Base-by-base conservation (phyloP, 2,329 filamentous ascomycete species). In the Septoria linicola region DNA sequence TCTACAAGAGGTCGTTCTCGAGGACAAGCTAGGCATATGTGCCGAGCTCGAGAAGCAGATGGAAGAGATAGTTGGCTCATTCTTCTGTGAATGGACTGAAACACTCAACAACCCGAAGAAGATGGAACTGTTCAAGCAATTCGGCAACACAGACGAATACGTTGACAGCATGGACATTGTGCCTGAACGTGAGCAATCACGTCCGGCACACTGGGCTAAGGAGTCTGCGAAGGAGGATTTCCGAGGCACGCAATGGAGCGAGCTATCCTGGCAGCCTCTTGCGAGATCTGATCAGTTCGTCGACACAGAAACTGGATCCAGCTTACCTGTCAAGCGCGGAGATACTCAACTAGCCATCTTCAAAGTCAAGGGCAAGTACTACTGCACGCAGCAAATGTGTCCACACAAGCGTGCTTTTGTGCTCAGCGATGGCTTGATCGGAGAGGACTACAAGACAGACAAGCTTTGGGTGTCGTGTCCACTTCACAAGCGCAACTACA, bases 311-410 rank as follows among this genome's bases (percentile, higher is more conserved):
- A 88, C 87, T 21, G 87, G 87, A 25, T 84, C 89, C 51, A 87
- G 83, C 8, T 84, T 88, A 3, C 85, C 84, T 25, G 76, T 96
- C 70, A 93, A 95, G 75, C 81, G 88, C 36, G 88, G 90, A 36
- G 89, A 95, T 68, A 95, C 89, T 0, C 90, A 96, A 70, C 79
- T 96, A 1, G 89, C 90, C 6, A 75, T 96, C 46, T 96, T 91
- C 81, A 87, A 89, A 63, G 80, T 95, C 55, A 81, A 82, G 47
- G 89, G 89, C 16, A 80, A 80, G 47, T 95, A 85, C 76, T 92
- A 92, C 69, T 87, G 88, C 52, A 87, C 87, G 11, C 90, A 96
- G 73, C 89, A 96, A 67, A 96, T 96, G 90, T 96, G 90, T 68
- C 90, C 90, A 8, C 89, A 95, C 73, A 93, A 92, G 72, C 85